Evolutionary conservation across 1,284 basidiomycete species (phyloP).

Genomic region (Irpex sp.): DNA sequence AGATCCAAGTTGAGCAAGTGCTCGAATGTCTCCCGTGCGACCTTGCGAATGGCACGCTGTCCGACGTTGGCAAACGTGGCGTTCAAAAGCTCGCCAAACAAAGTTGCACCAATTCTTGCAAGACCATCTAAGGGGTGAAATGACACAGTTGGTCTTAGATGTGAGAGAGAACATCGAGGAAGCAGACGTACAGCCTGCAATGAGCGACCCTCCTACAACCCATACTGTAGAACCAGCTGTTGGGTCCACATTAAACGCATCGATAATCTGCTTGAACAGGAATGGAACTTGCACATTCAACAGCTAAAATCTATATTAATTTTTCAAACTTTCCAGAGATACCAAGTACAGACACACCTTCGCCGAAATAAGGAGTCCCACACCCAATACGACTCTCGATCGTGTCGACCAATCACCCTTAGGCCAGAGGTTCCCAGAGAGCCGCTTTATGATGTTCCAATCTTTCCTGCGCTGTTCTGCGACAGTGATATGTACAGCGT

Average conservation of each 20-base stretch:
- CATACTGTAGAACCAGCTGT: constrained; percentile 81
- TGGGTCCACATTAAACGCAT: constrained; percentile 84
- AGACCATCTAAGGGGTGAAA: constrained; percentile 94
- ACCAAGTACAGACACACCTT: constrained; percentile 55
- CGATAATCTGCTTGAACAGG: constrained; percentile 92
- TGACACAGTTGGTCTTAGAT: neutral
- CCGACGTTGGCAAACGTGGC: constrained; percentile 97
- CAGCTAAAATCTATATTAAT: constrained; percentile 31
- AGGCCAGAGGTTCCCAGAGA: constrained; percentile 73
- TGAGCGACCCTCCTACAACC: constrained; percentile 85
- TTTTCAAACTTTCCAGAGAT: neutral
- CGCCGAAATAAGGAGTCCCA: constrained; percentile 78
- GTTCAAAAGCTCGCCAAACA: constrained; percentile 91
- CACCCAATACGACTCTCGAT: constrained; percentile 80
- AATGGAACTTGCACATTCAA: constrained; percentile 97
- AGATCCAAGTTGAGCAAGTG: constrained; percentile 91
- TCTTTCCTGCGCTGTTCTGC: constrained; percentile 62
- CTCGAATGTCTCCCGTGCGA: constrained; percentile 91
- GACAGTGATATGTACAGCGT: constrained; percentile 20
- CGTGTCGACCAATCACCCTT: constrained; percentile 72
- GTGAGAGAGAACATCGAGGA: constrained; percentile 1
- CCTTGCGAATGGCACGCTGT: constrained; percentile 90
- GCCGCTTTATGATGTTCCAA: constrained; percentile 61
- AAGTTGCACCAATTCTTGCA: constrained; percentile 85
- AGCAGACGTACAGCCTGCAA: constrained; percentile 79